Percentiles rank a stretch among this genome's conserved stretches.
Evolutionary conservation across 768 basidiomycete species (phyloP).

Genomic region (Sporobolomyces phaffii): DNA sequence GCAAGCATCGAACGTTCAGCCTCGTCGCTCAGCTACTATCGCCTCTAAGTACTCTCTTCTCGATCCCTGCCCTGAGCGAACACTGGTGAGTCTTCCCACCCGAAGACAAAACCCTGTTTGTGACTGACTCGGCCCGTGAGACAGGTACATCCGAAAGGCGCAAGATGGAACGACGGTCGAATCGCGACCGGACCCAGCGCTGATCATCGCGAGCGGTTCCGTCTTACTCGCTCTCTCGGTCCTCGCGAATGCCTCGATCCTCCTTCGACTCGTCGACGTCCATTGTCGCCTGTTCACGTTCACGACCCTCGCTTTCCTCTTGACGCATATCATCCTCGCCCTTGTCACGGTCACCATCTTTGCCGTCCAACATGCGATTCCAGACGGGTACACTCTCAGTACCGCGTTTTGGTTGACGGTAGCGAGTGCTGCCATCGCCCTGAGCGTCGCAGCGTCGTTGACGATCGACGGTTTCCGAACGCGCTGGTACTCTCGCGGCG

Average conservation of each 20-base stretch:
- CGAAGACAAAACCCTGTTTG: no score
- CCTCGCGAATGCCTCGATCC: constrained; percentile 13
- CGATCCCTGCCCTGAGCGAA: neutral
- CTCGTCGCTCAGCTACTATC: neutral
- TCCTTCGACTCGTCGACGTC: constrained; percentile 17
- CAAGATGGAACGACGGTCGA: neutral
- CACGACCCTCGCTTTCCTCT: neutral
- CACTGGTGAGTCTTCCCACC: neutral
- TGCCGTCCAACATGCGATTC: neutral
- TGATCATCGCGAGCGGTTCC: constrained; percentile 6
- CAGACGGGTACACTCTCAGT: constrained; percentile 25
- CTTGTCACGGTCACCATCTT: constrained; percentile 13
- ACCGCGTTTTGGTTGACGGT: constrained; percentile 31
- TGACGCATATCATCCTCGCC: constrained; percentile 7
- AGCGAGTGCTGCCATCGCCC: neutral
- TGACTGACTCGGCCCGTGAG: no score
- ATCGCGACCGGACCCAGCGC: constrained; percentile 1
- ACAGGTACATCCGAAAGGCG: constrained; percentile 9
- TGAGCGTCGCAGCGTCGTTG: neutral
- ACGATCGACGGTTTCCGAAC: constrained; percentile 11
- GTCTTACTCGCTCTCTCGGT: constrained; percentile 2
- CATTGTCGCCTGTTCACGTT: constrained; percentile 27
- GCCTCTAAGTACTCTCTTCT: neutral
- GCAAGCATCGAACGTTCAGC: neutral
- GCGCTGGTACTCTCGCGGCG: neutral